Percentiles rank a stretch among this genome's conserved stretches.
These are phyloP conservation scores for Polyplosphaeria fusca DNA, from an alignment of 495 filamentous ascomycete genomes.

Conservation along the genomic window DNA sequence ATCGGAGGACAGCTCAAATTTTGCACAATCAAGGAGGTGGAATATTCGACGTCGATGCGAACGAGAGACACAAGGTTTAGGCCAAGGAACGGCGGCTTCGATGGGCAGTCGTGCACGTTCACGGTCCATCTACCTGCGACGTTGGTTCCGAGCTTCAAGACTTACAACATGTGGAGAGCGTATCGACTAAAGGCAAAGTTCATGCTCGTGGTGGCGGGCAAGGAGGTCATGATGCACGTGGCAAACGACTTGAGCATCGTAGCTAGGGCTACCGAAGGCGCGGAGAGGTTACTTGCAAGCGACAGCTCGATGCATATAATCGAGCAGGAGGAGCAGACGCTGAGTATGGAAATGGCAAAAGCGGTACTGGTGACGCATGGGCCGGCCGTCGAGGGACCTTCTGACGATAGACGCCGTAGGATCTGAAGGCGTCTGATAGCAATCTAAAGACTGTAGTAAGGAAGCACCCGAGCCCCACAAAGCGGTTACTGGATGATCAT, in stretches of 20 bases:
- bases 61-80: not conserved
- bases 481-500: too few relatives aligned
- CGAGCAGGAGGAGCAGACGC: not conserved
- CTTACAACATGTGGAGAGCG: slow-evolving; percentile 11
- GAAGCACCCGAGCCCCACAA: too few relatives aligned
- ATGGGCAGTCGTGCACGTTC: not conserved
- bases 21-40: slow-evolving; percentile 8
- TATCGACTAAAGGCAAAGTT: slow-evolving; percentile 4
- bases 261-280: slow-evolving; percentile 2
- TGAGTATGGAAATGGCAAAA: not conserved
- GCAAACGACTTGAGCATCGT: slow-evolving; percentile 17
- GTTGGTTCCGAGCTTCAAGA: slow-evolving; percentile 13
- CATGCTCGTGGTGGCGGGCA: slow-evolving; percentile 3
- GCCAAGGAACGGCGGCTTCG: not conserved
- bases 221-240: not conserved
- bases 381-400: too few relatives aligned
- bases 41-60: not conserved
- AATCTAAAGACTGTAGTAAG: too few relatives aligned
- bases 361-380: not conserved
- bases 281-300: too few relatives aligned
- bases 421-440: too few relatives aligned
- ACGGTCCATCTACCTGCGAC: not conserved
- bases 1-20: not conserved
- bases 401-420: too few relatives aligned
- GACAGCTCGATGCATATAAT: not conserved